Evolutionary conservation across 2,329 filamentous ascomycete species (phyloP).

Genomic region (Cercospora sp.): DNA sequence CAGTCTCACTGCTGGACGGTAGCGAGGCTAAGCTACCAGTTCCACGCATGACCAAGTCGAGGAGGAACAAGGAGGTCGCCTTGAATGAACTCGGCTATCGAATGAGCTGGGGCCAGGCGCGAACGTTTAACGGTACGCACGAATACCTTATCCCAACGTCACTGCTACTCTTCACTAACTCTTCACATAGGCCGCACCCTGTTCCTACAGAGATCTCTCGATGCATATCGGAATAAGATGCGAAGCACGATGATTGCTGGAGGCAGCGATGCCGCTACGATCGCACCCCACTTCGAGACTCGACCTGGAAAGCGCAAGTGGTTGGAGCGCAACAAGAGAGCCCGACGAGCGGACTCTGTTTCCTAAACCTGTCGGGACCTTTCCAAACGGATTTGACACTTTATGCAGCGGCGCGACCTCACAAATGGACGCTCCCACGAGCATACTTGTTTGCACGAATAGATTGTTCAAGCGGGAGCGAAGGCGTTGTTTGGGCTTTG

Average conservation of each 20-base stretch:
- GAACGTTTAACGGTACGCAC: conserved; percentile 72
- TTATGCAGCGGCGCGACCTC: neutral
- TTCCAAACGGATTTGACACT: neutral
- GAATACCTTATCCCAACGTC: conserved; percentile 17
- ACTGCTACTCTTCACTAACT: conserved; percentile 16
- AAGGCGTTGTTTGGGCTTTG: conserved; percentile 4
- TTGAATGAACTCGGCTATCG: conserved; percentile 91
- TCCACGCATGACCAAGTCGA: conserved; percentile 68
- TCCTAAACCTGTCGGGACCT: conserved; percentile 1
- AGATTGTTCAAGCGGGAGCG: neutral
- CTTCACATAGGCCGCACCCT: conserved; percentile 26
- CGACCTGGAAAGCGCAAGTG: conserved; percentile 75
- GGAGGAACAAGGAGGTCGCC: conserved; percentile 79
- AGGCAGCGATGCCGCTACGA: conserved; percentile 71
- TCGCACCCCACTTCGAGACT: conserved; percentile 85
- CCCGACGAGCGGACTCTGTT: conserved; percentile 26
- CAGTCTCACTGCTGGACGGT: conserved; percentile 61
- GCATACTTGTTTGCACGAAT: neutral
- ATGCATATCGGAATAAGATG: conserved; percentile 92
- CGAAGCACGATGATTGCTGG: conserved; percentile 75
- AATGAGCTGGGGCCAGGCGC: conserved; percentile 95
- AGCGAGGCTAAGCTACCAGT: conserved; percentile 71
- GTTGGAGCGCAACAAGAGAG: conserved; percentile 50
- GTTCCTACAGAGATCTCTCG: conserved; percentile 60
- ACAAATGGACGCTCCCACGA: neutral